These are phyloP conservation scores for Apophysomyces elegans DNA, from an alignment of 371 early-diverging fungal species.

Conservation along the genomic window DNA sequence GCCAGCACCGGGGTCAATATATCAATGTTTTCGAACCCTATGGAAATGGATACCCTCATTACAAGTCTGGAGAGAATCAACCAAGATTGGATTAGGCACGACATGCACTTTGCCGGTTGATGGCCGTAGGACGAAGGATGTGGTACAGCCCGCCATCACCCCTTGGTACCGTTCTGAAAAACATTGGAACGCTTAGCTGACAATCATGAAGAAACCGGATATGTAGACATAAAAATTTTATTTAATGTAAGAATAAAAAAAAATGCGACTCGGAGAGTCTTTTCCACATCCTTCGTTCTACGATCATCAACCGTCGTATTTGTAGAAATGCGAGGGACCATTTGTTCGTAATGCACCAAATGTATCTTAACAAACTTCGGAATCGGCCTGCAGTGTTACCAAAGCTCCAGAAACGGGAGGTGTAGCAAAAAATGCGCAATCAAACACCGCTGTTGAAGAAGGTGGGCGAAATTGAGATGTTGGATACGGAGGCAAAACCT, in stretches of 20 bases:
- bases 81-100: not conserved
- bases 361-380: not conserved
- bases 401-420: not conserved
- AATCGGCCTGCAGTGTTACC: not conserved
- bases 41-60: not conserved
- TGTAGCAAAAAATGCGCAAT: slow-evolving; percentile 11
- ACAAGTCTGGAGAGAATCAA: not conserved
- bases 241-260: too few relatives aligned
- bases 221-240: too few relatives aligned
- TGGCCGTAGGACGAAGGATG: too few relatives aligned
- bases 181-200: too few relatives aligned
- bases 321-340: too few relatives aligned
- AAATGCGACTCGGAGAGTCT: too few relatives aligned
- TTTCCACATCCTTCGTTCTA: too few relatives aligned
- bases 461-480: slow-evolving; percentile 3
- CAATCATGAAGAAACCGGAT: too few relatives aligned
- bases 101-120: not conserved
- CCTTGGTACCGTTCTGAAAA: too few relatives aligned
- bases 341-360: too few relatives aligned
- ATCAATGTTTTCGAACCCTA: not conserved
- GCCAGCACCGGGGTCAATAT: not conserved
- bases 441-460: not conserved
- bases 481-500: not conserved
- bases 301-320: too few relatives aligned
- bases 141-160: too few relatives aligned